Evolutionary conservation across 495 filamentous ascomycete genomes (phyloP).

Genomic region (Xanthoparmelia taractica): DNA sequence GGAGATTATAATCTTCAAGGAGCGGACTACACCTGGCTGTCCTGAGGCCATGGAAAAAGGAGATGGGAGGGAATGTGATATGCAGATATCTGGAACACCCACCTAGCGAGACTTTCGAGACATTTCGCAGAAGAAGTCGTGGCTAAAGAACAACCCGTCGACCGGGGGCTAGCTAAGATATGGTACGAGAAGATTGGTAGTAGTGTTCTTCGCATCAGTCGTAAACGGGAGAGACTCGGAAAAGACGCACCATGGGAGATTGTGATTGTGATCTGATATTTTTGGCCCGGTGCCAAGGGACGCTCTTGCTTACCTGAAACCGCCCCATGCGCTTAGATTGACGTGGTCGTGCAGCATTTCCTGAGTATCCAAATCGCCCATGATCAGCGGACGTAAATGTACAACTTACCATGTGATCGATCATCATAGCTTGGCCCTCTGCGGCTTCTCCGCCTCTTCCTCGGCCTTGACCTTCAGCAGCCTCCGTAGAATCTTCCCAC

Average conservation of each 20-base stretch:
- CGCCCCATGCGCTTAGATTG: neutral
- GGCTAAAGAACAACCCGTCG: too few species aligned
- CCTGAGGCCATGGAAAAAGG: neutral
- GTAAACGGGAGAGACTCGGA: neutral
- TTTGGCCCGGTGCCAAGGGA: neutral
- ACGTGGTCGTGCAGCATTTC: neutral
- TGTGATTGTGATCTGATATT: neutral
- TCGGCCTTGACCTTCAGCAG: constrained; percentile 50
- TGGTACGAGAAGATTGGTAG: neutral
- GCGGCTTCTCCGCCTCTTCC: constrained; percentile 36
- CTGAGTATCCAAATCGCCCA: neutral
- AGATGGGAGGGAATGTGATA: too few species aligned
- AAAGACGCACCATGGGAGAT: neutral
- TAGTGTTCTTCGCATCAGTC: neutral
- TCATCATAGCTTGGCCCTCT: constrained; percentile 26
- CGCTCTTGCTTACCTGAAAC: neutral
- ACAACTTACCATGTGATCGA: neutral
- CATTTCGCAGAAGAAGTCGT: neutral
- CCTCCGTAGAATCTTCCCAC: constrained; percentile 82
- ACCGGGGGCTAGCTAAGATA: too few species aligned
- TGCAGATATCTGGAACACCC: too few species aligned
- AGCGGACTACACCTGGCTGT: too few species aligned
- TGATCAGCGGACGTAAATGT: neutral
- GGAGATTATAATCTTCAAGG: too few species aligned
- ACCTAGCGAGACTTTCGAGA: too few species aligned